Evolutionary conservation across 108 stramenopile species (phyloP).

Genomic region (Cyclotella atomus): DNA sequence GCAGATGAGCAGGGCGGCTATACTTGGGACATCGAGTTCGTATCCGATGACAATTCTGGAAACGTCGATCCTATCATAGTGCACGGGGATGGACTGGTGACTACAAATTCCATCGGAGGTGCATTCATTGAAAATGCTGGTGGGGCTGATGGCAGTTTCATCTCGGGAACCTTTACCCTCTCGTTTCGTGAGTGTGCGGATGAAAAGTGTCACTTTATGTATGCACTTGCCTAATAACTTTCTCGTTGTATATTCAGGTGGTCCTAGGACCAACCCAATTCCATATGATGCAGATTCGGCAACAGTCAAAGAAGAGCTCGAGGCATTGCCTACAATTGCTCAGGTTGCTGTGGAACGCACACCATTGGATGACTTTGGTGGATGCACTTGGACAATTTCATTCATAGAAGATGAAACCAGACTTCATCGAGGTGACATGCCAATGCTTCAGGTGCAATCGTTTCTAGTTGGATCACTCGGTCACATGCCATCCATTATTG

Average conservation of each 20-base stretch:
- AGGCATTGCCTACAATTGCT: slow-evolving; percentile 53
- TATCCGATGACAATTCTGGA: slow-evolving; percentile 67
- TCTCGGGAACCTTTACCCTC: slow-evolving; percentile 41
- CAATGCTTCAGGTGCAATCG: slow-evolving; percentile 40
- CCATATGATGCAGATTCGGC: slow-evolving; percentile 62
- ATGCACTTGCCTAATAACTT: neutral
- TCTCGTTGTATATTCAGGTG: slow-evolving; percentile 11
- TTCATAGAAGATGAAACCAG: slow-evolving; percentile 56
- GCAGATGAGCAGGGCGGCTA: slow-evolving; percentile 61
- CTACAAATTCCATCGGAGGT: slow-evolving; percentile 46
- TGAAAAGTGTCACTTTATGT: neutral
- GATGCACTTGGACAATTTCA: slow-evolving; percentile 74
- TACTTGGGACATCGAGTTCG: slow-evolving; percentile 65
- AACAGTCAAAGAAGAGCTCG: slow-evolving; percentile 59
- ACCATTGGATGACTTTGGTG: slow-evolving; percentile 48
- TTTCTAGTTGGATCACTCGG: slow-evolving; percentile 47
- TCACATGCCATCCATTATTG: slow-evolving; percentile 49
- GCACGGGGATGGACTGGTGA: slow-evolving; percentile 52
- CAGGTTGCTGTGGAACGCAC: slow-evolving; percentile 43
- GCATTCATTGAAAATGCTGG: slow-evolving; percentile 29
- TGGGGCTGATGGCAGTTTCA: slow-evolving; percentile 49
- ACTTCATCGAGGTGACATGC: slow-evolving; percentile 57
- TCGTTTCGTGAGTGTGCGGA: slow-evolving; percentile 25
- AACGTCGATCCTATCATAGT: slow-evolving; percentile 50
- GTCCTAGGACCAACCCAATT: slow-evolving; percentile 36